These are phyloP conservation scores for Sugiyamaella floridensis DNA, from an alignment of 805 yeast species.

Conservation along the genomic window DNA sequence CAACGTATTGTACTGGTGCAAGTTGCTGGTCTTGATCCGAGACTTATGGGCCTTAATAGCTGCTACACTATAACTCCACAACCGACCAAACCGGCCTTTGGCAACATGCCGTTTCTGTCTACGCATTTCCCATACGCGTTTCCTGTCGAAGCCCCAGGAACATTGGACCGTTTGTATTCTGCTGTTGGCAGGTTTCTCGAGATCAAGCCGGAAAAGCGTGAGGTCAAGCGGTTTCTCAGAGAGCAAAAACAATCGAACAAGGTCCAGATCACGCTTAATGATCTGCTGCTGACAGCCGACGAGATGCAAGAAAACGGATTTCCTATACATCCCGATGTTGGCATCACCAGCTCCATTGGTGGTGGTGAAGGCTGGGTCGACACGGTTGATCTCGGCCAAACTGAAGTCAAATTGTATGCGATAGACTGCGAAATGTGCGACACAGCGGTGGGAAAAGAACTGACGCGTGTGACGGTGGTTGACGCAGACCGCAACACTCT, in stretches of 20 bases:
- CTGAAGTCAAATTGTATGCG: constrained; percentile 58
- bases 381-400: constrained; percentile 39
- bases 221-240: constrained; percentile 36
- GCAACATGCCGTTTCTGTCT: constrained; percentile 31
- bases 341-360: constrained; percentile 7
- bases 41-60: constrained; percentile 36
- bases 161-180: constrained; percentile 47
- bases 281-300: constrained; percentile 46
- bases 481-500: constrained; percentile 50
- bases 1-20: constrained; percentile 51
- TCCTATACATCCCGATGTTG: constrained; percentile 50
- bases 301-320: constrained; percentile 46
- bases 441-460: constrained; percentile 44
- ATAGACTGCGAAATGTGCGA: constrained; percentile 93
- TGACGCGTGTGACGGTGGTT: constrained; percentile 72
- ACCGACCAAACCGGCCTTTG: constrained; percentile 17
- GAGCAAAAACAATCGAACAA: constrained; percentile 7
- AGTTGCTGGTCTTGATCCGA: constrained; percentile 55
- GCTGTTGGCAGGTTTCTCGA: constrained; percentile 49
- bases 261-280: constrained; percentile 36
- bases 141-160: constrained; percentile 62
- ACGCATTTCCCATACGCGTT: constrained; percentile 38
- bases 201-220: constrained; percentile 51
- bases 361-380: constrained; percentile 39
- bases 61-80: constrained; percentile 16